A percentile compares a stretch with the other conserved stretches of the same genome.
Conservation (phyloP, 306 rosid species). For the Acacia acuminata region DNA sequence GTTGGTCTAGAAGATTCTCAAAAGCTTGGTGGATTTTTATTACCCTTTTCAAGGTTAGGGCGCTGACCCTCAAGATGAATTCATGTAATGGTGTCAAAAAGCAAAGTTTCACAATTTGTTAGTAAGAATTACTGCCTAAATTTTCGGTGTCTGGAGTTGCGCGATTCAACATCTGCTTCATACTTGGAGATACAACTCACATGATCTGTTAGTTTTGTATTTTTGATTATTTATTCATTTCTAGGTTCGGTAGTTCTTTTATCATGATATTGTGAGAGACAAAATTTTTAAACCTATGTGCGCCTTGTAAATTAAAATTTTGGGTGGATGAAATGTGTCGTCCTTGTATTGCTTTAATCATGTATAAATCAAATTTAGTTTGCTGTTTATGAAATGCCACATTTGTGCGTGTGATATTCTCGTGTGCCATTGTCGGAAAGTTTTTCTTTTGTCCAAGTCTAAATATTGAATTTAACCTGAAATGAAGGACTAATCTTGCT, state of each 20-base stretch:
- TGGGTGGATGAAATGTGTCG: not conserved
- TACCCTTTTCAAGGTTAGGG: conserved; percentile 30
- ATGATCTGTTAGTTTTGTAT: conserved; percentile 30
- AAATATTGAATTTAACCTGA: not conserved
- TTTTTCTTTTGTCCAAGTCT: not conserved
- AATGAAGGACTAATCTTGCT: not conserved
- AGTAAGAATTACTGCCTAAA: conserved; percentile 6
- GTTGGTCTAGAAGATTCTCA: conserved; percentile 26
- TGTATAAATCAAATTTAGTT: conserved; percentile 17
- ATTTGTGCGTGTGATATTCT: not conserved
- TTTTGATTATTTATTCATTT: conserved; percentile 20
- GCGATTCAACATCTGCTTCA: conserved; percentile 8
- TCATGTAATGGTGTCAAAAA: conserved; percentile 30
- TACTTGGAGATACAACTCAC: conserved; percentile 39
- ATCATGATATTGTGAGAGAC: conserved; percentile 19
- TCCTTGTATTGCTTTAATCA: conserved; percentile 12
- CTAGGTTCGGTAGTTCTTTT: conserved; percentile 24
- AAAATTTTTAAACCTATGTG: conserved; percentile 26
- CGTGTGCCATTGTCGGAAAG: not conserved
- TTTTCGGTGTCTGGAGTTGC: not conserved
- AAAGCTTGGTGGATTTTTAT: conserved; percentile 5
- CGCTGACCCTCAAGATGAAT: conserved; percentile 30
- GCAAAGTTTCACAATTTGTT: conserved; percentile 13
- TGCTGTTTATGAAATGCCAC: conserved; percentile 24
- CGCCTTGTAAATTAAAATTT: conserved; percentile 39